Base-by-base conservation (phyloP, 2,329 filamentous ascomycete species). In the Aspergillus sclerotialis region DNA sequence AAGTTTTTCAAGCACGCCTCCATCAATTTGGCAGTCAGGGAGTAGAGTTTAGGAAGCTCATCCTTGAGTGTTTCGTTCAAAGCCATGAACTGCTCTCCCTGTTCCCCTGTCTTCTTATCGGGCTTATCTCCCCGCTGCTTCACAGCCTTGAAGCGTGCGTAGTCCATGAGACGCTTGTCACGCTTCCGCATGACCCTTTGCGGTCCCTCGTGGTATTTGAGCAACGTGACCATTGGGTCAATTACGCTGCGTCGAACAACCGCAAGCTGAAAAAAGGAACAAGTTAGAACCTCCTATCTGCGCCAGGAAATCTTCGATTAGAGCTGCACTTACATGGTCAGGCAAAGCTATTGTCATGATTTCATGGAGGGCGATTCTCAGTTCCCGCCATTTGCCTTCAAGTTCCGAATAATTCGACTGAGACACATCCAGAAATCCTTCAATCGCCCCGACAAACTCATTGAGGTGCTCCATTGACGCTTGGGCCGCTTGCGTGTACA, bases 41-140 rank as follows among this genome's bases (percentile, higher is more conserved):
- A 65, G 33, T 92, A 94, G 11, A 98, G 73, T 55, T 81, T 81
- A 2, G 90, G 90, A 30, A 98, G 72, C 56, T 96, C 90, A 46
- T 90, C 83, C 62, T 94, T 95, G 39, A 96, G 71, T 1, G 90
- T 87, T 43, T 94, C 86, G 54, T 96, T 96, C 39, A 98, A 70
- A 6, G 88, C 87, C 26, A 85, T 76, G 59, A 94, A 98, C 55
- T 93, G 83, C 52, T 94, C 87, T 13, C 88, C 86, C 25, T 84
- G 77, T 48, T 94, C 87, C 11, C 76, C 70, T 4, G 89, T 81
- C 57, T 90, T 92, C 52, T 87, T 82, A 57, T 96, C 90, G 9
- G 87, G 72, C 48, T 86, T 93, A 60, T 93, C 89, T 42, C 87
- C 86, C 21, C 78, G 73, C 28, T 87, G 84, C 52, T 83, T 82